Evolutionary conservation across 805 yeast species (phyloP).

Genomic region (Starmerella sp.): DNA sequence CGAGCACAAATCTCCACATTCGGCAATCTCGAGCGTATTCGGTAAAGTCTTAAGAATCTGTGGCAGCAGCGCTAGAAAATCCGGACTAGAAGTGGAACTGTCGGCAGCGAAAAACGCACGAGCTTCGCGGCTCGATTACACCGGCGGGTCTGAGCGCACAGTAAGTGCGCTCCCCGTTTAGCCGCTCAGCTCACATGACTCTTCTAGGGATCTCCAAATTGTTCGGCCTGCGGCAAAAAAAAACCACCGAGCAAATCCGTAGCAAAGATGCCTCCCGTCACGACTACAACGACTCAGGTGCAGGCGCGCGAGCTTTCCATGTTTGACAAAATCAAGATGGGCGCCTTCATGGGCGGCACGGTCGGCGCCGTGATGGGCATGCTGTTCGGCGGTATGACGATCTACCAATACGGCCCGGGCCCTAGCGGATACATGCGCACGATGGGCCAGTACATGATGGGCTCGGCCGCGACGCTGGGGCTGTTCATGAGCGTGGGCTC

Average conservation of each 20-base stretch:
- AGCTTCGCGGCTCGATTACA: no score
- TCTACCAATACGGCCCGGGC: slow-evolving; percentile 90
- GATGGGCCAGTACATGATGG: slow-evolving; percentile 89
- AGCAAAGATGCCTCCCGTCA: slow-evolving; percentile 26
- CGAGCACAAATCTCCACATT: neutral
- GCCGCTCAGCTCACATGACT: neutral
- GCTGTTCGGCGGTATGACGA: slow-evolving; percentile 85
- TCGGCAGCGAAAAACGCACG: neutral
- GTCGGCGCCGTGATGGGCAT: slow-evolving; percentile 94
- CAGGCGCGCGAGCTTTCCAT: slow-evolving; percentile 48
- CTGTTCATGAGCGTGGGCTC: slow-evolving; percentile 94
- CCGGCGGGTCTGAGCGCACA: no score
- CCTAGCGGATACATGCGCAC: slow-evolving; percentile 97
- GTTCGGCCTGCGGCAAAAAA: neutral
- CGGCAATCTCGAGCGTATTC: neutral
- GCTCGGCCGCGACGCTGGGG: slow-evolving; percentile 94
- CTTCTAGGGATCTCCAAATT: neutral
- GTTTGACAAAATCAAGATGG: slow-evolving; percentile 97
- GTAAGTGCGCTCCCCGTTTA: no score
- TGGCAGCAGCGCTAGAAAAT: neutral
- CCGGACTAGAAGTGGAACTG: neutral
- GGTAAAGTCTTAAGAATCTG: neutral
- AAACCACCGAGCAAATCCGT: neutral
- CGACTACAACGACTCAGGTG: slow-evolving; percentile 26
- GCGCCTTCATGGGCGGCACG: slow-evolving; percentile 86